A percentile compares a stretch with the other conserved stretches of the same genome.
Evolutionary conservation across 1,139 yeast species (phyloP).

Genomic region (Saccharomycopsis phalli): DNA sequence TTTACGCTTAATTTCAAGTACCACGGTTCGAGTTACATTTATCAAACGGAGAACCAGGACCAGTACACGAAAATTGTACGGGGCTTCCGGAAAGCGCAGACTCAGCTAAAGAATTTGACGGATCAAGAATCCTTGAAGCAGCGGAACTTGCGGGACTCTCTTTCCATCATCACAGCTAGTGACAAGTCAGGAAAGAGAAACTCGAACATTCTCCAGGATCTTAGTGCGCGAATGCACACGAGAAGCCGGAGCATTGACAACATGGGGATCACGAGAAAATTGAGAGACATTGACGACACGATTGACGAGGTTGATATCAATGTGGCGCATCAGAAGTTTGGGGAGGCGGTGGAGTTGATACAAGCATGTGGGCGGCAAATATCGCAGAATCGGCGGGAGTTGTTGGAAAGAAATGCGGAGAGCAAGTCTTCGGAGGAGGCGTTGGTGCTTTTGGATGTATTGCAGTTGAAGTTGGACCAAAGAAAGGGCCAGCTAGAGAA

Average conservation of each 20-base stretch:
- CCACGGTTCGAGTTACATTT: slow-evolving; percentile 45
- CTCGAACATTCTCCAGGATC: slow-evolving; percentile 36
- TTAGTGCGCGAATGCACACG: slow-evolving; percentile 46
- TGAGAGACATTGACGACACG: slow-evolving; percentile 50
- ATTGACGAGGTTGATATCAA: slow-evolving; percentile 61
- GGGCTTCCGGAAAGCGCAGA: slow-evolving; percentile 56
- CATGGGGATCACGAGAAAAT: slow-evolving; percentile 30
- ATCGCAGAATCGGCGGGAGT: slow-evolving; percentile 19
- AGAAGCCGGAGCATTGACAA: slow-evolving; percentile 43
- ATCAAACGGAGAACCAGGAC: slow-evolving; percentile 55
- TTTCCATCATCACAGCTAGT: slow-evolving; percentile 36
- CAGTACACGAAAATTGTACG: slow-evolving; percentile 50
- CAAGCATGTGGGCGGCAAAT: slow-evolving; percentile 32
- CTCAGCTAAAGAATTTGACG: slow-evolving; percentile 41
- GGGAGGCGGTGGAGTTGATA: slow-evolving; percentile 46
- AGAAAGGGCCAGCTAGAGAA: slow-evolving; percentile 31
- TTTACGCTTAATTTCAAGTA: slow-evolving; percentile 34
- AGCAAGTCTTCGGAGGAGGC: slow-evolving; percentile 29
- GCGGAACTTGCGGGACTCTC: slow-evolving; percentile 38
- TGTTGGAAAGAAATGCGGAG: slow-evolving; percentile 9
- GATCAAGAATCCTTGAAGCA: slow-evolving; percentile 36
- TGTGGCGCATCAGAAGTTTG: slow-evolving; percentile 52
- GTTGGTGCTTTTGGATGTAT: slow-evolving; percentile 32
- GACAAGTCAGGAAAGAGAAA: slow-evolving; percentile 24
- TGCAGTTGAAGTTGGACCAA: slow-evolving; percentile 33